phyloP scores from a whole-genome alignment of 2,329 filamentous ascomycete species.

The Mycosphaerelloides madeirae region DNA sequence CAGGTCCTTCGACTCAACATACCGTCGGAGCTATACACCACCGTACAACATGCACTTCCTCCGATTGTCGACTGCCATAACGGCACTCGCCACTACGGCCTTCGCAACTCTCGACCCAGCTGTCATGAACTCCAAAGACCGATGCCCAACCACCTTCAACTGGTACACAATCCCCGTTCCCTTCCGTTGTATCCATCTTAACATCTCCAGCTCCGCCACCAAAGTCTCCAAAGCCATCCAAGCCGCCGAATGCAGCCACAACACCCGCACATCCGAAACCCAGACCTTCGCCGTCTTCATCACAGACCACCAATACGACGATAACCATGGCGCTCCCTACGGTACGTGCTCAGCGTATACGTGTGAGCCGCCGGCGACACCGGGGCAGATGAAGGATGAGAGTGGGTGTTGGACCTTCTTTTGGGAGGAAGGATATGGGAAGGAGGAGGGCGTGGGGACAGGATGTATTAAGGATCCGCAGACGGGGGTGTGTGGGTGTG shows the following conservation, averaged over 20 bases:
- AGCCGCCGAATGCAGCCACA: slow-evolving; percentile 41
- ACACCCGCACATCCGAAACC: slow-evolving; percentile 34
- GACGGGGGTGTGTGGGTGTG: slow-evolving; percentile 40
- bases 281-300: slow-evolving; percentile 42
- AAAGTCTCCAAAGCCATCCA: slow-evolving; percentile 37
- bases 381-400: slow-evolving; percentile 28
- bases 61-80: neutral
- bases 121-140: slow-evolving; percentile 36
- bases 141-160: slow-evolving; percentile 26
- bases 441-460: slow-evolving; percentile 32
- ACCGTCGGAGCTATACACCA: no score
- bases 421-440: slow-evolving; percentile 29
- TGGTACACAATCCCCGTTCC: slow-evolving; percentile 14
- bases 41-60: slow-evolving; percentile 9
- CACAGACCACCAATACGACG: slow-evolving; percentile 45
- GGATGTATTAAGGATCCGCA: slow-evolving; percentile 39
- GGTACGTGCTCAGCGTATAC: slow-evolving; percentile 46
- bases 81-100: slow-evolving; percentile 5
- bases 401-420: slow-evolving; percentile 42
- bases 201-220: slow-evolving; percentile 21
- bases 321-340: slow-evolving; percentile 43
- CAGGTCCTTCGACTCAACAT: neutral
- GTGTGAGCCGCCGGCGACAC: slow-evolving; percentile 29
- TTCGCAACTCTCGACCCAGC: slow-evolving; percentile 35
- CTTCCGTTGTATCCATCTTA: neutral